Evolutionary conservation across 1,139 yeast genomes (phyloP), one percentile per base, ranked within the genome.

Genomic region (Pichia sp.): DNA sequence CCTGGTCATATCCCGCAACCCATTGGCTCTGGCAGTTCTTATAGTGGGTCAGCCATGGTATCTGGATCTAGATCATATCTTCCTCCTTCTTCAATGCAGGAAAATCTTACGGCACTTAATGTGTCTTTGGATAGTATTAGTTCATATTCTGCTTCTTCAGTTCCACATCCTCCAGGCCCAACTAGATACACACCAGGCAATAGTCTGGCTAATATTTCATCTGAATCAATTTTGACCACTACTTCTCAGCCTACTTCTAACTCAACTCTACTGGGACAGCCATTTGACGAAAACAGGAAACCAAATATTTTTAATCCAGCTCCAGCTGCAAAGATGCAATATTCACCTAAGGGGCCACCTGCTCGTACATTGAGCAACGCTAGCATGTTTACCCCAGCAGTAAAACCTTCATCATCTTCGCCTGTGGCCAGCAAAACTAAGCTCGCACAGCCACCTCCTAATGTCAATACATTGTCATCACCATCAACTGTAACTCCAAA

Each of bases 171-270:
- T 6, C 43, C 38, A 41, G 20, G 8, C 6, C 46, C 34, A 17
- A 40, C 34, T 31, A 41, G 30, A 17, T 49, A 49, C 41, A 42
- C 55, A 40, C 49, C 55, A 34, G 48, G 24, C n/a, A 16, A 20
- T 3, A 57, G n/a, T 55, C 58, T 6, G 3, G 44, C 34, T 12
- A 44, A 50, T 36, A 14, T 27, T 5, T 29, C 43, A 20, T 12
- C 8, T 45, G 59, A 57, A 10, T 60, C 64, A 20, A 58, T 62
- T 14, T 61, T 64, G 20, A 56, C 61, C 0, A 55, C 60, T 2
- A 50, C 62, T 0, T 56, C 62, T 6, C 41, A 45, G 30, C 46
- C 27, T 6, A 6, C 24, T 8, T 36, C 40, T 6, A 36, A 36
- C 16, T 36, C 40, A 14, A 36, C 40, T 36, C 40, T 36, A 12